Percentiles rank a stretch among this genome's conserved stretches.
phyloP scores from a whole-genome alignment of 2,329 filamentous ascomycete species.

The Fusarium albosuccineum region DNA sequence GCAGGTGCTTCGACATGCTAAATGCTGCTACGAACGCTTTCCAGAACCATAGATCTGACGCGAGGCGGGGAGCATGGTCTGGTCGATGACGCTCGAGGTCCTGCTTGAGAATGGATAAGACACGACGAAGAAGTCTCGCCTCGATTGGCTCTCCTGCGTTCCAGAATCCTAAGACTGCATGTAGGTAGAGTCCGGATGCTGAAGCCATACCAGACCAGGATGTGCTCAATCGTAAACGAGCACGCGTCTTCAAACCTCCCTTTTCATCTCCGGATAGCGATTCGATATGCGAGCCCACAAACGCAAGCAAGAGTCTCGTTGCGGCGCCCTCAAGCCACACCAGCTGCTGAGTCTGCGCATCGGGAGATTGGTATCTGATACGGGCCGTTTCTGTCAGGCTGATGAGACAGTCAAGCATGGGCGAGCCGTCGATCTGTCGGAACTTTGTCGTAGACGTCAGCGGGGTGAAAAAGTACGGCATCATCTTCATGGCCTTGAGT shows the following conservation, averaged over 20 bases:
- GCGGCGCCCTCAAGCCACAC: constrained; percentile 39
- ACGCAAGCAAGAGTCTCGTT: constrained; percentile 27
- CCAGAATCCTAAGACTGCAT: constrained; percentile 28
- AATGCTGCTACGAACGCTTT: constrained; percentile 37
- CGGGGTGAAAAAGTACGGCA: constrained; percentile 35
- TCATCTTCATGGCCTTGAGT: constrained; percentile 30
- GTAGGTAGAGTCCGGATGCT: constrained; percentile 27
- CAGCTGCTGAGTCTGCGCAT: background rate
- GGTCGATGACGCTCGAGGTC: constrained; percentile 12
- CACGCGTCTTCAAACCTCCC: fast-evolving
- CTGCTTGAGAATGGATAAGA: constrained; percentile 25
- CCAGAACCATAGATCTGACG: constrained; percentile 36
- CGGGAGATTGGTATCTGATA: background rate
- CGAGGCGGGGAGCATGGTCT: background rate
- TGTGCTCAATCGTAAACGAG: background rate
- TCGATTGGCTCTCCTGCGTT: constrained; percentile 38
- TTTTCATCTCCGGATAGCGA: constrained; percentile 3
- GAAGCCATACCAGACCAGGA: constrained; percentile 34
- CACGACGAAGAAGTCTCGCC: constrained; percentile 17
- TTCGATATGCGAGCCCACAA: constrained; percentile 31
- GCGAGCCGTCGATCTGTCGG: constrained; percentile 18
- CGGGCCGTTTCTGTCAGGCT: constrained; percentile 14
- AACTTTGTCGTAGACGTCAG: constrained; percentile 13
- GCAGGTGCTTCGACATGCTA: constrained; percentile 20
- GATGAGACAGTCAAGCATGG: constrained; percentile 17